Base-by-base conservation (phyloP, 2,329 filamentous ascomycete species). In the Davidsoniella australis region DNA sequence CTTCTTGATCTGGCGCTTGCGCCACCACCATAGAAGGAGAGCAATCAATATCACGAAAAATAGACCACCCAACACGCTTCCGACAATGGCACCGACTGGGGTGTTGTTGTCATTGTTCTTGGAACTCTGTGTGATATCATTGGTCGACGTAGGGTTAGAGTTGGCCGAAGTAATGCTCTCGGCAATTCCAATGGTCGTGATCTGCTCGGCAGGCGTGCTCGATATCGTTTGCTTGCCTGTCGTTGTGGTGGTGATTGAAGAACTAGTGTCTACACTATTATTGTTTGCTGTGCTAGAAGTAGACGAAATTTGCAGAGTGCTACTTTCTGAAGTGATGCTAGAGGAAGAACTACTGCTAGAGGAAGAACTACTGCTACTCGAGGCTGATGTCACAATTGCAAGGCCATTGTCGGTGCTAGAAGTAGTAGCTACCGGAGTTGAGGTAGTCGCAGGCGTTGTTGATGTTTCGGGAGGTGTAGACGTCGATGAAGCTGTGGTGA, bases 21-120 rank as follows among this genome's bases (percentile, higher is more conserved):
- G 62, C 64, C 66, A 67, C 54, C 72, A 64, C 72, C 71, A 77
- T 8, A 73, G 55, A 2, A 74, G 53, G 39, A 76, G 65, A 0
- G 62, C 66, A 18, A 73, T 55, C 14, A 76, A 51, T 3, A 65
- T 64, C 36, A 71, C 54, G n/a, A 66, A 61, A 0, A 68, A 66
- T 1, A 73, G 57, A 3, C 68, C 68, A 24, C 72, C 73, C 4
- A 74, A 59, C 2, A 74, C 67, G 38, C 72, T 68, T 8, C 69
- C 73, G 1, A 70, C 70, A 41, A 77, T 64, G 5, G 68, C 67
- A 23, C 66, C 60, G 0, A 66, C 66, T 5, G 61, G 64, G 29
- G 33, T 45, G 17, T 54, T 47, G 55, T 53, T 55, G 53, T 57
- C 49, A 55, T 59, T 51, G 29, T 9, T 33, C 29, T 33, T 10